phyloP scores from a whole-genome alignment of 345 rosid species.

The Passiflora organensis region DNA sequence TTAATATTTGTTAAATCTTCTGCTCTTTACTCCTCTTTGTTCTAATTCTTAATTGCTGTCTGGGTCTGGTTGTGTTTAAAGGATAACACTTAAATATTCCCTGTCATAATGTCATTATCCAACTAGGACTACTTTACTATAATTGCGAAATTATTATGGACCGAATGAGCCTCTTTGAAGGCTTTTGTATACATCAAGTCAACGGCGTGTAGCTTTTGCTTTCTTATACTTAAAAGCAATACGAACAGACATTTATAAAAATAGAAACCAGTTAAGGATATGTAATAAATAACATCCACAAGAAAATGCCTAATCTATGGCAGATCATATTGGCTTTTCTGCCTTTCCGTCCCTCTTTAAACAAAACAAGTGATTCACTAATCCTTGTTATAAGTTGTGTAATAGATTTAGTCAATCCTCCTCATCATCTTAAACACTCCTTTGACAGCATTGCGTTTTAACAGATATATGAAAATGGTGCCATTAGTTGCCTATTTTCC shows the following conservation, averaged over 20 bases:
- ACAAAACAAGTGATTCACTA: too few species aligned
- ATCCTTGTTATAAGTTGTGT: neutral
- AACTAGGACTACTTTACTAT: conserved; percentile 4
- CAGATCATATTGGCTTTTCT: too few species aligned
- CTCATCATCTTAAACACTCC: conserved; percentile 2
- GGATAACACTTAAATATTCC: neutral
- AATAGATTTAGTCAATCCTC: neutral
- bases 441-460: too few species aligned
- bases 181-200: conserved; percentile 24
- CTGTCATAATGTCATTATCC: conserved; percentile 1
- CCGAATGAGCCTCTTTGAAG: neutral
- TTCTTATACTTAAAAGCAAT: neutral
- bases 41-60: neutral
- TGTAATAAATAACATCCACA: too few species aligned
- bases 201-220: conserved; percentile 14
- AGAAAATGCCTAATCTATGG: too few species aligned
- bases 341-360: too few species aligned
- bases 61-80: neutral
- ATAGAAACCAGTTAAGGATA: neutral
- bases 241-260: neutral
- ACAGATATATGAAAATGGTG: too few species aligned
- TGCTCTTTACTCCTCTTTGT: neutral
- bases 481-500: too few species aligned
- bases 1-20: neutral
- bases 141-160: conserved; percentile 16